Evolutionary conservation across 768 basidiomycete species (phyloP).

Genomic region (Sarcodon aspratus): DNA sequence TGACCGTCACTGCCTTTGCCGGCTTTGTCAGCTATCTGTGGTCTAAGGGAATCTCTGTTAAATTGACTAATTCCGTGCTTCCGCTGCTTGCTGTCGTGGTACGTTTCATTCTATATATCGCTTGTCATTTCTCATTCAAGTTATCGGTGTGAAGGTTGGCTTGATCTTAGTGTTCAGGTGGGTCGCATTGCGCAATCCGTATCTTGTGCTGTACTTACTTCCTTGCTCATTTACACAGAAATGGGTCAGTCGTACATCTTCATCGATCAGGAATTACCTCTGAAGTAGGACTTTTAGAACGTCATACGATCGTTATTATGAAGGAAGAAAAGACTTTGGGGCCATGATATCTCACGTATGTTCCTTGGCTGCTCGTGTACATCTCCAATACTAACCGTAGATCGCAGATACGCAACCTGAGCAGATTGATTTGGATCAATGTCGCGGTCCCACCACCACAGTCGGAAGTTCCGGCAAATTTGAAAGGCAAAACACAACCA

Average conservation of each 20-base stretch:
- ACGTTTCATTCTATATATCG: slow-evolving; percentile 18
- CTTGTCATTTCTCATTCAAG: not conserved
- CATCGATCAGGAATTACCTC: slow-evolving; percentile 3
- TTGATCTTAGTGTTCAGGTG: slow-evolving; percentile 82
- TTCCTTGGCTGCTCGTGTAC: not conserved
- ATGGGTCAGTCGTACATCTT: slow-evolving; percentile 34
- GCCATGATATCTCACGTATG: slow-evolving; percentile 51
- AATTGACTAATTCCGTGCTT: slow-evolving; percentile 73
- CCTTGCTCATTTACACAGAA: slow-evolving; percentile 27
- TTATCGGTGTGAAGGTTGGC: slow-evolving; percentile 46
- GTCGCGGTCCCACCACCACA: slow-evolving; percentile 53
- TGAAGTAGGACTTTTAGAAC: slow-evolving; percentile 35
- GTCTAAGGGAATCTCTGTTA: slow-evolving; percentile 43
- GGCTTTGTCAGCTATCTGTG: slow-evolving; percentile 46
- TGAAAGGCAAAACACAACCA: slow-evolving; percentile 40
- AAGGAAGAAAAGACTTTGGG: slow-evolving; percentile 81
- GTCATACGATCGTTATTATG: slow-evolving; percentile 81
- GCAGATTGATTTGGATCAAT: slow-evolving; percentile 73
- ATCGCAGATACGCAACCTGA: slow-evolving; percentile 52
- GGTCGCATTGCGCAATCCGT: slow-evolving; percentile 11
- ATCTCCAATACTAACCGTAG: not conserved
- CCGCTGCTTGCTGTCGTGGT: slow-evolving; percentile 87
- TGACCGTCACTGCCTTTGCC: slow-evolving; percentile 75
- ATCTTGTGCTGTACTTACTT: not conserved
- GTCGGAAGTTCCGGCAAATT: slow-evolving; percentile 14